phyloP scores from a whole-genome alignment of 2,329 filamentous ascomycete genomes.

The Colletotrichum trifolii region DNA sequence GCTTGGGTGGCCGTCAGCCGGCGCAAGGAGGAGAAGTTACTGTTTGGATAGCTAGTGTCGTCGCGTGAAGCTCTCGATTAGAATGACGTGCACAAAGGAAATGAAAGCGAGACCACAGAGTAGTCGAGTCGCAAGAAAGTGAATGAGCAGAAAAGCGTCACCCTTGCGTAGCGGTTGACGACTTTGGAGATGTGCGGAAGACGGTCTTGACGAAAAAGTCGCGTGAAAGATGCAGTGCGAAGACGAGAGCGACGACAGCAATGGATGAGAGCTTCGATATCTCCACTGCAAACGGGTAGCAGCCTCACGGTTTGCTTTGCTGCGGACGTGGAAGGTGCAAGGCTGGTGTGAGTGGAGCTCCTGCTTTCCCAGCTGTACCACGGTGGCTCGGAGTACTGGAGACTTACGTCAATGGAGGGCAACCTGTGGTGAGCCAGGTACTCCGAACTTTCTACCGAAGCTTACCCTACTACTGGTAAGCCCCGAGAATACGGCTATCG shows the following conservation, averaged over 20 bases:
- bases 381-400: too few species aligned
- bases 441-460: too few species aligned
- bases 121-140: too few species aligned
- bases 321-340: conserved; percentile 12
- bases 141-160: background rate
- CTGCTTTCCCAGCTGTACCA: too few species aligned
- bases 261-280: conserved; percentile 16
- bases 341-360: conserved; percentile 16
- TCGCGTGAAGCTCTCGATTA: conserved; percentile 28
- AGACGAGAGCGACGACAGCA: conserved; percentile 10
- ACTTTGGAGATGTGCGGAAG: conserved; percentile 5
- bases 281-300: conserved; percentile 34
- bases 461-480: too few species aligned
- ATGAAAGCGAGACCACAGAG: too few species aligned
- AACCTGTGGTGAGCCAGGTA: too few species aligned
- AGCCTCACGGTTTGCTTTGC: conserved; percentile 22
- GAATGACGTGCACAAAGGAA: conserved; percentile 25
- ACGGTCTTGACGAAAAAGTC: conserved; percentile 10
- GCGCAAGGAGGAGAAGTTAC: too few species aligned
- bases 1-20: too few species aligned
- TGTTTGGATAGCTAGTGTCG: background rate
- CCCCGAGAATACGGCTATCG: background rate
- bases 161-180: background rate
- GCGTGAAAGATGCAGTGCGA: conserved; percentile 33
- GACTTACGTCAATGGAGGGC: too few species aligned